Base-by-base conservation (phyloP, 2,329 filamentous ascomycete species). In the Epichloe sibirici region DNA sequence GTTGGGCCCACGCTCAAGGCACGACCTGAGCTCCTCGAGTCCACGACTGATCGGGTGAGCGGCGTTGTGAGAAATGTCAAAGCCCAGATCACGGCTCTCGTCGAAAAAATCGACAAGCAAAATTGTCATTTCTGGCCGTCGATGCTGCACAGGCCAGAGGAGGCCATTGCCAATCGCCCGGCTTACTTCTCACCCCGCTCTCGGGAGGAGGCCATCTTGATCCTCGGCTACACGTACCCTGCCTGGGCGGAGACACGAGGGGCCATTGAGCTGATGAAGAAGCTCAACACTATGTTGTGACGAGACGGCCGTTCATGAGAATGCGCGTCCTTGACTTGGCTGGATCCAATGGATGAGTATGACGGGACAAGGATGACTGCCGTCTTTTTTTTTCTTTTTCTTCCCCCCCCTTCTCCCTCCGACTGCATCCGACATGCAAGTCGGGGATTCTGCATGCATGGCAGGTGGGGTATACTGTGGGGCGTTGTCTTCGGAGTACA, bases 121-220 rank as follows among this genome's bases (percentile, higher is more conserved):
- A 63, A 62, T 9, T 35, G 50, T 0, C 47, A 59, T 25, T 58
- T 61, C 23, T 62, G 61, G 59, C 44, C 38, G 0, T 12, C 55
- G 8, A 50, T 62, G 52, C 17, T 63, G 1, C 47, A 47, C 0
- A 15, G 57, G n/a, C 31, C 55, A 4, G 25, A 40, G 2, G 15
- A 39, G 0, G 57, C 55, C 0, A 17, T 55, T 1, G 17, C 28
- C 0, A 21, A 39, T 7, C 51, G 54, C 21, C 61, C 58, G 1
- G 17, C 8, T 2, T 37, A 17, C 11, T 53, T 38, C 35, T 5
- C 15, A 11, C 11, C 3, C 3, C 21, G 34, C 5, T 45, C 51
- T 7, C 25, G 23, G 39, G 45, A 45, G 37, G 39, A 53, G 28
- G 45, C 51, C 11, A 13, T 34, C 6, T 12, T 49, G 23, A 35